Evolutionary conservation across 2,329 filamentous ascomycete genomes (phyloP), one percentile per base, ranked within the genome.

Genomic region (Fusarium globosum): DNA sequence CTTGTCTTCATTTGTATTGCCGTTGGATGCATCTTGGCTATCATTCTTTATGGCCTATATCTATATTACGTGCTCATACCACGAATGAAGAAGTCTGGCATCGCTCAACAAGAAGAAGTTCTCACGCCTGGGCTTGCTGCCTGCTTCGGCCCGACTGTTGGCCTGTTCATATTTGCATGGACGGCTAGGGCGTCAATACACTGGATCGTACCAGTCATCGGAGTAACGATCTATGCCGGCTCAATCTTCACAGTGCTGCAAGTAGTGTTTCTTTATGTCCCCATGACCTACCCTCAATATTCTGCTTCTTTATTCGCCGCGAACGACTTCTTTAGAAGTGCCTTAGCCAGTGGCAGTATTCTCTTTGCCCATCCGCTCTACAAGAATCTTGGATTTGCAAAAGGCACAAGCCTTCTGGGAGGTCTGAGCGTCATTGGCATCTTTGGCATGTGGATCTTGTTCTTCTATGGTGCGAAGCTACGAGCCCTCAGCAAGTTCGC

Each of bases 81-180:
- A 28, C 46, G 48, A 6, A 55, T 61, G 26, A 55, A 55, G 28
- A 33, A n/a, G 20, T 38, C 11, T 7, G 46, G 38, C 12, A 55
- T 51, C 15, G 88, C 87, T 61, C 84, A 87, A 70, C 85, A 85
- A 5, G 89, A 91, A 78, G 79, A 80, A 18, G 88, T 21, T 8
- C 85, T 90, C 11, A 77, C 87, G 1, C 89, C 89, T 0, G 89
- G 88, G 2, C 81, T 91, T 7, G 80, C 83, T 7, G 87, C 86
- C 1, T 81, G 85, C 45, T 84, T 90, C 68, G 86, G 86, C 5
- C 86, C 88, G 0, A 86, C 88, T 2, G 83, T 88, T 28, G 88
- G 89, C 16, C 83, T 91, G 14, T 91, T 91, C 83, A 76, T 90
- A 63, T 90, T 88, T 75, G 87, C 85, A 28, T 90, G 88, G 88